Evolutionary conservation across 179 eudicot genomes (phyloP), one percentile per base, ranked within the genome.

Genomic region (Sideroxylon spinosum): DNA sequence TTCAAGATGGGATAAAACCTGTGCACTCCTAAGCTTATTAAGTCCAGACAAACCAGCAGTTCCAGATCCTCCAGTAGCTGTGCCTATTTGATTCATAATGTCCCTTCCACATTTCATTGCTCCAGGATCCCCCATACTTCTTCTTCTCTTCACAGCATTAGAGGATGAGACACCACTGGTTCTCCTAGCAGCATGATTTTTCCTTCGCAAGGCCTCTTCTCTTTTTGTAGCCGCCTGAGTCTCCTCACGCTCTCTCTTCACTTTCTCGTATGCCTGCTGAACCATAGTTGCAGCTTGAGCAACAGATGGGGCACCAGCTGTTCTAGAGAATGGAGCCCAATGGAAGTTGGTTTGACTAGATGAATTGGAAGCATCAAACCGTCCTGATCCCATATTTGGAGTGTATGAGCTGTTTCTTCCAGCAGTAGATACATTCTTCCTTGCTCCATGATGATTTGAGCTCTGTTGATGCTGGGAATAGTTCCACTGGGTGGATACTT

Each of bases 201-300:
- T 93, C 86, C 90, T 88, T 81, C 82, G 87, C 73, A 77, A 80
- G 53, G 87, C 81, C 84, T 90, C 92, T 68, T 92, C 95, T 65
- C 81, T 83, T 82, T 80, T 90, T 75, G 83, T 84, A 14, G 93
- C 92, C 52, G 95, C 94, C 79, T 89, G 91, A 37, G 90, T 91
- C 78, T 88, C 91, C 79, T 93, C 95, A 17, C 97, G 91, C 60
- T 92, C 95, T 84, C 91, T 85, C 84, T 81, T 92, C 60, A 90
- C 98, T 80, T 90, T 92, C 83, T 90, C 98, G 78, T 91, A 94
- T 28, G 97, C 91, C 86, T 87, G 90, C 78, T 90, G 90, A 65
- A 94, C 97, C 89, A 92, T 85, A 66, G 76, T 87, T 57, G 97
- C 97, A 82, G 96, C 98, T 78, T 89, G 92, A 78, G 93, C 88